Evolutionary conservation across 2,329 filamentous ascomycete genomes (phyloP).

Genomic region (Lachnellula suecica): DNA sequence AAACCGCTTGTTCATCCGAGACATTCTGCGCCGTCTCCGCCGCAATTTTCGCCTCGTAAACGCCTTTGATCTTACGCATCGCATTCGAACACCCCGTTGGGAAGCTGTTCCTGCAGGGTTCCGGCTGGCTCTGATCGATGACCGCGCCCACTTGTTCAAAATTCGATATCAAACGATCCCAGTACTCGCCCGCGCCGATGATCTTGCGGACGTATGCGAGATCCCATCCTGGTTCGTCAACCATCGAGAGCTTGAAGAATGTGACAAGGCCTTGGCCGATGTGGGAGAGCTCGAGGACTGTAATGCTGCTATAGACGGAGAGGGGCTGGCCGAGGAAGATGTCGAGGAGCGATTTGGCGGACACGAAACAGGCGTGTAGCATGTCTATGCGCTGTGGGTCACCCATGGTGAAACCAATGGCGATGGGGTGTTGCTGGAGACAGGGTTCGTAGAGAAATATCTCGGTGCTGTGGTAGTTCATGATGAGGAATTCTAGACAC

Average conservation of each 20-base stretch:
- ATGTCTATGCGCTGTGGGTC: slow-evolving; percentile 20
- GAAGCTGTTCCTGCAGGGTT: slow-evolving; percentile 10
- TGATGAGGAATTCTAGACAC: slow-evolving; percentile 9
- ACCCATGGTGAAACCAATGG: not conserved
- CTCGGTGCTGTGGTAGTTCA: slow-evolving; percentile 16
- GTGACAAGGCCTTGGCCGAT: slow-evolving; percentile 36
- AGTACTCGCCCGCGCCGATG: slow-evolving; percentile 29
- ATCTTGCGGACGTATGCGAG: slow-evolving; percentile 35
- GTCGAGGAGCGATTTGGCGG: slow-evolving; percentile 14
- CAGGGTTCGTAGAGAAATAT: slow-evolving; percentile 18
- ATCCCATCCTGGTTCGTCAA: slow-evolving; percentile 40
- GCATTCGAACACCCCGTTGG: slow-evolving; percentile 10
- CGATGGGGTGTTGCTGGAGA: slow-evolving; percentile 12
- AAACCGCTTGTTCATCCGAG: not conserved
- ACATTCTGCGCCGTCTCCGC: not conserved
- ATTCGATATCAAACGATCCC: slow-evolving; percentile 13
- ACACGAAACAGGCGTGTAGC: slow-evolving; percentile 18
- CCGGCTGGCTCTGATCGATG: slow-evolving; percentile 14
- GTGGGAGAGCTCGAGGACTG: slow-evolving; percentile 26
- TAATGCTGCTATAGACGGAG: slow-evolving; percentile 4
- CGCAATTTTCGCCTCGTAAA: slow-evolving; percentile 8
- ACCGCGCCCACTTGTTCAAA: slow-evolving; percentile 15
- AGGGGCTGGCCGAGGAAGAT: slow-evolving; percentile 9
- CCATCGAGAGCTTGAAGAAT: slow-evolving; percentile 37
- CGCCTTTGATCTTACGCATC: slow-evolving; percentile 2